Evolutionary conservation across 192 early-diverging fungal species (phyloP).

Genomic region (Ambispora gerdemannii): DNA sequence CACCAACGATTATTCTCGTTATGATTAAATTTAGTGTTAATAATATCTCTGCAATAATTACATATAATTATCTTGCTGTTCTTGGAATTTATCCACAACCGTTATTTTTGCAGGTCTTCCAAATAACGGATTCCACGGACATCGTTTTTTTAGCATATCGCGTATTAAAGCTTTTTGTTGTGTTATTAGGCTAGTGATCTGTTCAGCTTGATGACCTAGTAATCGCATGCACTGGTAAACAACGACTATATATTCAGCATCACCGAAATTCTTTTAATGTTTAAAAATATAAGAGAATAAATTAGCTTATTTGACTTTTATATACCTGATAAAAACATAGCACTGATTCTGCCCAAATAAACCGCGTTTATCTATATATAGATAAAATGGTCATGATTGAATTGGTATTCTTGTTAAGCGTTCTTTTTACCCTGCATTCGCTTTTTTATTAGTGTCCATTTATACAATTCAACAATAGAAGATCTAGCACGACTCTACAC

Average conservation of each 20-base stretch:
- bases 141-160: slow-evolving; percentile 84
- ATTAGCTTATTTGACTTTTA: background rate
- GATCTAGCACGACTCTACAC: slow-evolving; percentile 79
- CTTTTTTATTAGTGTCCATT: slow-evolving; percentile 77
- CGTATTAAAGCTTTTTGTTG: slow-evolving; percentile 91
- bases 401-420: no score
- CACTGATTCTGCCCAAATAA: slow-evolving; percentile 80
- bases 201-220: slow-evolving; percentile 83
- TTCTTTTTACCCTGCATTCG: slow-evolving; percentile 69
- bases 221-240: slow-evolving; percentile 97
- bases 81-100: slow-evolving; percentile 97
- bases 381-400: no score
- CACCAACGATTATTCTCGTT: slow-evolving; percentile 88
- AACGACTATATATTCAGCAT: slow-evolving; percentile 97
- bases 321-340: slow-evolving; percentile 77
- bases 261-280: slow-evolving; percentile 77
- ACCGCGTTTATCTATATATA: slow-evolving; percentile 27
- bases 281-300: background rate
- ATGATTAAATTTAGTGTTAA: slow-evolving; percentile 34
- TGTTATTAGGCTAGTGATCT: slow-evolving; percentile 90
- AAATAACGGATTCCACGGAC: slow-evolving; percentile 84
- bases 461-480: slow-evolving; percentile 77
- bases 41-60: no score
- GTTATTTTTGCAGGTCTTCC: slow-evolving; percentile 73
- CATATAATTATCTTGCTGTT: slow-evolving; percentile 87